Conservation (phyloP, 495 filamentous ascomycete species). For the Margaritispora aquatica region DNA sequence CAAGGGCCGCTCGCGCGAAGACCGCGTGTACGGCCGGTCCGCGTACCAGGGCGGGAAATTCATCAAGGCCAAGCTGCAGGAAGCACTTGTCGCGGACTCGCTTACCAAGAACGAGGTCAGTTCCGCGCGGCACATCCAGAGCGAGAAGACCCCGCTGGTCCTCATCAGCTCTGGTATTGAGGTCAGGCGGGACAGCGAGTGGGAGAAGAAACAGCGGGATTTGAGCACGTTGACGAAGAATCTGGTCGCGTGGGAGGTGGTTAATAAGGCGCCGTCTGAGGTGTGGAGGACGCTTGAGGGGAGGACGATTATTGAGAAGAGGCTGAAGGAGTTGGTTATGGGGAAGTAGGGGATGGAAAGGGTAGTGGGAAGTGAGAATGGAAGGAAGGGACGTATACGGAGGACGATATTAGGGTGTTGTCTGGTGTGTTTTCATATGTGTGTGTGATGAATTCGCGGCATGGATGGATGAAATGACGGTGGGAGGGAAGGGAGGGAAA, state of each 20-base stretch:
- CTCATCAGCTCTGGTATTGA: constrained; percentile 72
- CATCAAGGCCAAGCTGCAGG: constrained; percentile 87
- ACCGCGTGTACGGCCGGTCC: constrained; percentile 72
- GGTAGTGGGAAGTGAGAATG: too few species aligned
- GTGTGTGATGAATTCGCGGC: too few species aligned
- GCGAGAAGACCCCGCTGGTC: constrained; percentile 61
- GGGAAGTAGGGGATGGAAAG: neutral
- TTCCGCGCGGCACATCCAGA: constrained; percentile 70
- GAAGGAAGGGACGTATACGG: too few species aligned
- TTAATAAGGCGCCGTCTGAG: constrained; percentile 76
- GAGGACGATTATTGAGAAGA: constrained; percentile 60
- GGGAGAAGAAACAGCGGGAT: constrained; percentile 77
- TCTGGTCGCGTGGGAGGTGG: constrained; percentile 78
- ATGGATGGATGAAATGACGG: neutral
- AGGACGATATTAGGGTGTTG: too few species aligned
- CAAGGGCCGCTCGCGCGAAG: constrained; percentile 69
- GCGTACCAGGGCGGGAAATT: constrained; percentile 74
- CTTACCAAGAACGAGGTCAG: constrained; percentile 76
- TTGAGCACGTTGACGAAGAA: constrained; percentile 72
- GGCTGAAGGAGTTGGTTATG: constrained; percentile 36
- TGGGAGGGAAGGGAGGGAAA: neutral
- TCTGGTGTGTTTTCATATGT: too few species aligned
- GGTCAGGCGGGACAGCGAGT: constrained; percentile 52
- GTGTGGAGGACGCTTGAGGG: constrained; percentile 74
- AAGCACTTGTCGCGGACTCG: constrained; percentile 78